Evolutionary conservation across 208 protist species (phyloP).

Genomic region (Crithidia bombi): DNA sequence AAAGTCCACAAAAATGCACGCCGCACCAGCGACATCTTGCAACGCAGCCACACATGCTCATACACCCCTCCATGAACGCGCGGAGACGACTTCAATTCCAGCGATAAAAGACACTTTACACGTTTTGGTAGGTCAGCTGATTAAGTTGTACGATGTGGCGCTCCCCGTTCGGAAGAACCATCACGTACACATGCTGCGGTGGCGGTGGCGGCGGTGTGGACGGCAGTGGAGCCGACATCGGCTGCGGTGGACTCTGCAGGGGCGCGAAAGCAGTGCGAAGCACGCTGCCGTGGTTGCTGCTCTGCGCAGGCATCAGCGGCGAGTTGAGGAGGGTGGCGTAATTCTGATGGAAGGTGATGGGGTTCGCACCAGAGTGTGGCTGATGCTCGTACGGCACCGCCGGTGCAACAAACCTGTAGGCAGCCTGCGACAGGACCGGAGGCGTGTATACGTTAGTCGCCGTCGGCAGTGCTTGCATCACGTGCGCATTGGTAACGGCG

Average conservation of each 20-base stretch:
- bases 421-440: background rate
- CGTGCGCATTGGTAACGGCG: background rate
- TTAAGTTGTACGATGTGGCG: conserved; percentile 19
- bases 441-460: background rate
- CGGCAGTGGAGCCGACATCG: conserved; percentile 15
- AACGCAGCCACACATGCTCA: too few species aligned
- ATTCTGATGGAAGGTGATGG: conserved; percentile 1
- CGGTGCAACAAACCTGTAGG: background rate
- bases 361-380: background rate
- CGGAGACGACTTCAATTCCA: too few species aligned
- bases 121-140: conserved; percentile 18
- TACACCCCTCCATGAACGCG: background rate
- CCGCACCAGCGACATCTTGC: too few species aligned
- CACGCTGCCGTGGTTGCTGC: too few species aligned
- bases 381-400: conserved; percentile 2
- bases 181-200: conserved; percentile 36
- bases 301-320: background rate
- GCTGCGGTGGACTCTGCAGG: conserved; percentile 4
- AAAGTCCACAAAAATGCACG: too few species aligned
- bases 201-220: conserved; percentile 6
- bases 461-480: background rate
- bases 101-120: too few species aligned
- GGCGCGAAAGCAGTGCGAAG: background rate
- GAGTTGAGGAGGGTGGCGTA: conserved; percentile 5
- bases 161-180: conserved; percentile 44